phyloP scores from a whole-genome alignment of 148 eudicot species.

The Chenopodium quinoa region DNA sequence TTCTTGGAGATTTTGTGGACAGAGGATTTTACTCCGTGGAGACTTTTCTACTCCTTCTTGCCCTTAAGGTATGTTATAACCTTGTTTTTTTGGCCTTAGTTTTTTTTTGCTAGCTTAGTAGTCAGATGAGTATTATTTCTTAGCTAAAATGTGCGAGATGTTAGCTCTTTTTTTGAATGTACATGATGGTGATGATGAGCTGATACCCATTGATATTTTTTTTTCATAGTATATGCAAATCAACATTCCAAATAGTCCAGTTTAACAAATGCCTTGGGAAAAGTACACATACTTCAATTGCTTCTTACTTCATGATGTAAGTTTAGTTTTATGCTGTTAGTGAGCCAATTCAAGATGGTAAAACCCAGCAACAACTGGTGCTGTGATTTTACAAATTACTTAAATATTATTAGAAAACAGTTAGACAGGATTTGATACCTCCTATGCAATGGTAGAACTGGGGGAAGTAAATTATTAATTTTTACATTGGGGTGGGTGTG shows the following conservation, averaged over 20 bases:
- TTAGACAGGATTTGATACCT: too few relatives aligned
- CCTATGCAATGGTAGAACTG: too few relatives aligned
- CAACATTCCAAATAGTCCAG: not conserved
- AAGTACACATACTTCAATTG: conserved; percentile 2
- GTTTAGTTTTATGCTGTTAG: not conserved
- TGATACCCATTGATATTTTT: conserved; percentile 1
- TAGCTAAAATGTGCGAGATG: not conserved
- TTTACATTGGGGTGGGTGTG: too few relatives aligned
- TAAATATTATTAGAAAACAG: not conserved
- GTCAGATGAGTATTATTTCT: conserved; percentile 3
- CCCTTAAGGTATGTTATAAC: conserved; percentile 64
- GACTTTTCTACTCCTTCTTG: conserved; percentile 89
- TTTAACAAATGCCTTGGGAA: conserved; percentile 1
- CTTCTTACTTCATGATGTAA: not conserved
- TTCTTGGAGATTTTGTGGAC: conserved; percentile 96
- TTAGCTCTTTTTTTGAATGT: not conserved
- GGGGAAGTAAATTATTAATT: too few relatives aligned
- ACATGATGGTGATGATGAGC: not conserved
- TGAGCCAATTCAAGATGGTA: not conserved
- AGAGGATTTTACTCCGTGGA: conserved; percentile 92
- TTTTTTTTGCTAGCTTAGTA: conserved; percentile 5
- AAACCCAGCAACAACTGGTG: not conserved
- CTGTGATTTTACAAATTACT: not conserved
- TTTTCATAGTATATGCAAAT: conserved; percentile 13
- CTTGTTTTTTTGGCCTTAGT: not conserved